Base-by-base conservation (phyloP, 75 land plant species). In the Selaginella tamariscina region DNA sequence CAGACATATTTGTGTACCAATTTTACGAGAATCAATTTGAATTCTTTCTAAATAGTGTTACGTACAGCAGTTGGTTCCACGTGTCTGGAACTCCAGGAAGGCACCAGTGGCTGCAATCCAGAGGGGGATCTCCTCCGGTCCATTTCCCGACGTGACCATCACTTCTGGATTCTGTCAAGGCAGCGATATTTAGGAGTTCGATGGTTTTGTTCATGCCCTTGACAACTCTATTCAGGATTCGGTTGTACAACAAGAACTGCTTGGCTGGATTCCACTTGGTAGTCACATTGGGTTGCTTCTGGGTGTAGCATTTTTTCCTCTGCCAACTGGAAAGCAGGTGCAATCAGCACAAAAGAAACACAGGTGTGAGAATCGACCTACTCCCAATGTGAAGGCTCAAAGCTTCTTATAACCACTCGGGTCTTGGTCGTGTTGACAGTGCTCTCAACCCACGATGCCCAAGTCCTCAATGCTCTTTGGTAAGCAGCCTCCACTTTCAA, bases 21-120 rank as follows among this genome's bases (percentile, higher is more conserved):
- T n/a, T n/a, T n/a, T n/a, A n/a, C n/a, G n/a, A 5, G 49, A 39
- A 5, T 39, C 49, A 5, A 15, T 39, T 39, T 5, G 5, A 5
- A 5, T 39, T 39, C 11, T 39, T 39, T 5, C 49, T 39, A 15
- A 39, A 15, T 15, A 39, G 49, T 5, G 49, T 39, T 5, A 15
- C 73, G 57, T 71, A 83, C 0, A 83, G 54, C 23, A 85, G 67
- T 65, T 80, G 71, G 56, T 85, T 82, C 87, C 87, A 85, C 0
- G 68, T 63, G 71, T 85, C 84, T 29, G 82, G 87, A 0, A 85
- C 76, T 0, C 87, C 87, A n/a, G 87, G 87, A 1, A 85, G 78
- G 65, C 87, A 85, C 87, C 87, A 85, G 69, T 85, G 87, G 9
- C 71, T 70, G 55, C 87, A 85, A 71, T 85, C 87, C 2, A 82